Percentiles rank a stretch among this genome's conserved stretches.
Evolutionary conservation across 176 grass and related monocot species (phyloP).

Genomic region (Elymus sibiricus): DNA sequence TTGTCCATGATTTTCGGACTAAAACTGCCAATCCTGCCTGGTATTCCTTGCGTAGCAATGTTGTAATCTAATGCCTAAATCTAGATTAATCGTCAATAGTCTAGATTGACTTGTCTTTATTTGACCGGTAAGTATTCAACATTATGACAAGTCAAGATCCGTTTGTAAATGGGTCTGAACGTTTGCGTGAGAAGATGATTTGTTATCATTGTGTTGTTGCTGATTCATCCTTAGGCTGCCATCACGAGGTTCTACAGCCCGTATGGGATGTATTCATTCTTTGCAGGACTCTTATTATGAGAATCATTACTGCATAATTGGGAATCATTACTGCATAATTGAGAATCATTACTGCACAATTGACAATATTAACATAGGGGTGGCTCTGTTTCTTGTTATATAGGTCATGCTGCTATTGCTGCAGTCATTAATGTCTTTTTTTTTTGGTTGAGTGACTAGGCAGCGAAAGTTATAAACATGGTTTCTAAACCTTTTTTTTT

Average conservation of each 20-base stretch:
- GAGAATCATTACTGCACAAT: neutral
- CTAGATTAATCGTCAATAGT: neutral
- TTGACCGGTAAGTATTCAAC: neutral
- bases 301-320: neutral
- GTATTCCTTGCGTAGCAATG: neutral
- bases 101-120: constrained; percentile 9
- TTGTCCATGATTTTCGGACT: neutral
- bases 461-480: neutral
- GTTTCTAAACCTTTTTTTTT: neutral
- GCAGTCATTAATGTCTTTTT: neutral
- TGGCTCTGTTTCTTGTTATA: neutral
- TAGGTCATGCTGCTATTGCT: neutral
- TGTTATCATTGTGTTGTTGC: neutral
- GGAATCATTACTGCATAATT: neutral
- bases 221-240: neutral
- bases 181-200: neutral
- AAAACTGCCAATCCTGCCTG: neutral
- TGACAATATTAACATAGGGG: neutral
- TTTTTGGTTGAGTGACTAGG: neutral
- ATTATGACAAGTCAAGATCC: neutral
- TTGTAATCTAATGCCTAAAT: neutral
- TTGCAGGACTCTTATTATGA: neutral
- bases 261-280: neutral
- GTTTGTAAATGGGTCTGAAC: neutral
- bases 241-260: neutral